Base-by-base conservation (phyloP, 1,139 yeast genomes). In the Waltiozyma solani region DNA sequence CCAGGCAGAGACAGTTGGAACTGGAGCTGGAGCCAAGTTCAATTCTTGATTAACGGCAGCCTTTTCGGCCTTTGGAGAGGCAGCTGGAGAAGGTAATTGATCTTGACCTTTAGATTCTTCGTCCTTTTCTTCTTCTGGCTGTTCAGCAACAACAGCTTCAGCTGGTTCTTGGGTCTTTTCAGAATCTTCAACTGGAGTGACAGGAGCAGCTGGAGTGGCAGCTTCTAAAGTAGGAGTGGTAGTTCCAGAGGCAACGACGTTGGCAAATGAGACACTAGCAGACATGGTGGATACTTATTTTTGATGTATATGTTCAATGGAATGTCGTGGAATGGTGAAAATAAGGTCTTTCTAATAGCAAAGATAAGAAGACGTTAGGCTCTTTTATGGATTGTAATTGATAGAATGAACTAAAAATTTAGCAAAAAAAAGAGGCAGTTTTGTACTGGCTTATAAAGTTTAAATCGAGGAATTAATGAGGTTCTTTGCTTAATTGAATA, bases 1-100 rank as follows among this genome's bases (percentile, higher is more conserved):
- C 93, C 93, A 81, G 9, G 80, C 85, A 39, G 77, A 76, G 37
- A 72, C 75, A 34, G 70, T 59, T 34, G 93, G 93, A 40, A 80
- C 72, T 10, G 91, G 91, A 35, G 93, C 93, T 8, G 89, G 89
- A 14, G 84, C 78, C 51, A 79, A 66, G 18, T 63, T 58, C 38
- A 64, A 66, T 51, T 66, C 66, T 39, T 57, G 59, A 47, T 59
- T 60, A 40, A 56, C 39, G 11, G 46, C 37, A 11, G 42, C 35
- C 36, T 46, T 41, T 22, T 45, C 48, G 17, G 44, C 42, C 34
- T 48, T 44, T 47, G 50, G 49, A 19, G 48, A 45, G 26, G 44
- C 41, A 32, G 40, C 48, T 51, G 51, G 57, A 30, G 53, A 47
- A 12, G 54, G 56, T n/a, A 42, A 43, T 19, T 46, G 49, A 12